Base-by-base conservation (phyloP, 2,329 filamentous ascomycete species). In the Pestalotiopsis sp. region DNA sequence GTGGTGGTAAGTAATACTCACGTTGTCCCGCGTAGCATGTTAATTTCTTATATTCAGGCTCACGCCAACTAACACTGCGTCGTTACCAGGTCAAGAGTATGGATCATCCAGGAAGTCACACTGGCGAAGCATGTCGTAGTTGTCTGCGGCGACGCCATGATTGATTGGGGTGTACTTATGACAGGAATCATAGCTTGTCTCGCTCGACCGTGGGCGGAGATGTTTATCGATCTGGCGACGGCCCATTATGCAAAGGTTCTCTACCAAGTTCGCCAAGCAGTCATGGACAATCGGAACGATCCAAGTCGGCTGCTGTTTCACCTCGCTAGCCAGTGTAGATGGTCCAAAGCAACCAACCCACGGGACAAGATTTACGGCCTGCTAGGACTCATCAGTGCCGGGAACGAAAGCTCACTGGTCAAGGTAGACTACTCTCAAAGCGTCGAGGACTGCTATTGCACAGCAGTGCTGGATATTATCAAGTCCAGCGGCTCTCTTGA, bases 281-380 rank as follows among this genome's bases (percentile, higher is more conserved):
- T 35, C 4, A 60, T 60, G 30, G n/a, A 38, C 30, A n/a, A n/a
- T 7, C 14, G 13, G 10, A 4, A 39, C 3, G 55, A 60, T 35
- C 20, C 30, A 60, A 60, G n/a, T 10, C 24, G 24, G 30, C 24
- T 60, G 38, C 26, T 60, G 4, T 22, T 13, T 35, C 30, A 60
- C 17, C 58, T 60, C 9, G 11, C n/a, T 2, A 35, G 26, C 17
- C 58, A 38, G 17, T 60, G 24, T n/a, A 60, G 58, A 20, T 60
- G 58, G 58, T 60, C 58, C 26, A 60, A 35, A 26, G 58, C 58
- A 60, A 60, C 58, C 17, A n/a, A 60, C 24, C 58, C 58, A 4
- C 58, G 58, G 11, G 58, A 60, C 17, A 60, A 60, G 14, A n/a
- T 60, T 2, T 60, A 60, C 20, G 58, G 58, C 13, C 38, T 60